Evolutionary conservation across 2,329 filamentous ascomycete genomes (phyloP).

Genomic region (Aspergillus pseudotamarii): DNA sequence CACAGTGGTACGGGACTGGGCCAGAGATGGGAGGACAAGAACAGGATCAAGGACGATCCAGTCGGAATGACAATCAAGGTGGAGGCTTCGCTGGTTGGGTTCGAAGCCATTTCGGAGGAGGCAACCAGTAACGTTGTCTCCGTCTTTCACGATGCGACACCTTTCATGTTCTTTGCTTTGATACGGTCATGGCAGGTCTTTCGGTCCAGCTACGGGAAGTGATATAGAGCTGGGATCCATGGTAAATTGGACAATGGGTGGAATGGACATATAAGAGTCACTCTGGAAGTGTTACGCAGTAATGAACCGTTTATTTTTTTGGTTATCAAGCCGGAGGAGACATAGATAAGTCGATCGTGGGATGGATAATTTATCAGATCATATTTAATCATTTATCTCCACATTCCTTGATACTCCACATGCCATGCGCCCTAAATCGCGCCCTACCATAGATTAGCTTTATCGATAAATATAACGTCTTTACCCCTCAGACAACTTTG

Average conservation of each 20-base stretch:
- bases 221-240: not conserved
- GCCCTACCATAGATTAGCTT: not conserved
- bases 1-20: not conserved
- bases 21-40: conserved; percentile 4
- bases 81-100: conserved; percentile 28
- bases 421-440: not conserved
- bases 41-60: not conserved
- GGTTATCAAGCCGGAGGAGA: not conserved
- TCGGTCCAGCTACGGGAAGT: not conserved
- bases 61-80: not conserved
- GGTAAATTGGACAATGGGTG: not conserved
- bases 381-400: not conserved
- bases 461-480: not conserved
- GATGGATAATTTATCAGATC: not conserved
- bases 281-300: conserved; percentile 1
- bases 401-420: not conserved
- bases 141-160: not conserved
- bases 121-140: not conserved
- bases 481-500: not conserved
- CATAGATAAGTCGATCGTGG: not conserved
- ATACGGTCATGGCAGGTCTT: not conserved
- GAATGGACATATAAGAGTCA: conserved; percentile 1
- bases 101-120: conserved; percentile 30
- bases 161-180: not conserved
- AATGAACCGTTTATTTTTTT: not conserved